Conservation (phyloP, 2,329 filamentous ascomycete genomes). For the Simplicillium sp. region DNA sequence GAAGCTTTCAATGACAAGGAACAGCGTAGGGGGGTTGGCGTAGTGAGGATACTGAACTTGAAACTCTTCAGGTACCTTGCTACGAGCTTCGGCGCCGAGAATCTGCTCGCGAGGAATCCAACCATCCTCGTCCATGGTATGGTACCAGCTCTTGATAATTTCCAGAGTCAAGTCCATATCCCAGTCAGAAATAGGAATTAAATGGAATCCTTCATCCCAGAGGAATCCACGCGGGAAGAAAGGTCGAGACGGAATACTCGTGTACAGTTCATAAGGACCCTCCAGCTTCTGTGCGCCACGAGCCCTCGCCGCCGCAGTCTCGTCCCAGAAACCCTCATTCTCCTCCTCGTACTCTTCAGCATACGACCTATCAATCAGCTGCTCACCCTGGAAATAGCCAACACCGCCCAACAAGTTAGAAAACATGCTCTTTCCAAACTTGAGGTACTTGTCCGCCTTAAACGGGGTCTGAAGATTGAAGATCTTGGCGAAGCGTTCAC, state of each 20-base stretch:
- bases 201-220: conserved; percentile 97
- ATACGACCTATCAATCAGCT: conserved; percentile 82
- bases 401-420: conserved; percentile 92
- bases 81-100: conserved; percentile 80
- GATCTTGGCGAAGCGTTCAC: conserved; percentile 61
- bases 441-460: conserved; percentile 58
- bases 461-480: conserved; percentile 66
- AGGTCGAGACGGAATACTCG: conserved; percentile 80
- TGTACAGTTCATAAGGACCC: conserved; percentile 82
- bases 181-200: conserved; percentile 87
- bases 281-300: conserved; percentile 61
- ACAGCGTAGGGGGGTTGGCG: conserved; percentile 91
- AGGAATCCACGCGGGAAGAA: conserved; percentile 96
- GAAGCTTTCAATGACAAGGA: conserved; percentile 78
- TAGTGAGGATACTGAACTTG: conserved; percentile 95
- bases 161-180: conserved; percentile 81
- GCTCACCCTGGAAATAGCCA: conserved; percentile 87
- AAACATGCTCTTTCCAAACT: conserved; percentile 82
- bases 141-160: conserved; percentile 92
- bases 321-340: conserved; percentile 91
- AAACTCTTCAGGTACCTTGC: conserved; percentile 89
- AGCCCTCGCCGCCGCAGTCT: conserved; percentile 69
- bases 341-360: conserved; percentile 93
- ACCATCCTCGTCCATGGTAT: conserved; percentile 89
- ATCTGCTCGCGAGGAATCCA: conserved; percentile 98